A percentile compares a stretch with the other conserved stretches of the same genome.
Evolutionary conservation across 2,329 filamentous ascomycete genomes (phyloP).

Genomic region (Colletotrichum sp.): DNA sequence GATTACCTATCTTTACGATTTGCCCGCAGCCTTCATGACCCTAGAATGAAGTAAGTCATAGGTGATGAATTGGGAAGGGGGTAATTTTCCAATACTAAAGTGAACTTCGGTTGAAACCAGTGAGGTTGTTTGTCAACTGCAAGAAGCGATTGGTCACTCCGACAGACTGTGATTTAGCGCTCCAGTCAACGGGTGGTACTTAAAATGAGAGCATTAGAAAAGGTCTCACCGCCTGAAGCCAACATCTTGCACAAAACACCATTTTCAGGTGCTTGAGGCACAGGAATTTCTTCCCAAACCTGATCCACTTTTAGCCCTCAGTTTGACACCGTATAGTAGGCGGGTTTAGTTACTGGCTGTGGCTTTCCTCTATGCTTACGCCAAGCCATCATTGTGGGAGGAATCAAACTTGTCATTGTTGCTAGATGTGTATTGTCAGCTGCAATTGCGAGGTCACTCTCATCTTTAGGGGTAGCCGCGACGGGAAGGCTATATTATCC

Average conservation of each 20-base stretch:
- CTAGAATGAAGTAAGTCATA: neutral
- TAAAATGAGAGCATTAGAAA: neutral
- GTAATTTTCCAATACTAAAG: slow-evolving; percentile 17
- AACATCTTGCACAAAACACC: slow-evolving; percentile 36
- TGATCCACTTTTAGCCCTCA: neutral
- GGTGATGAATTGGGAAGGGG: neutral
- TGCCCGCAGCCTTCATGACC: slow-evolving; percentile 30
- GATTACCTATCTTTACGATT: slow-evolving; percentile 25
- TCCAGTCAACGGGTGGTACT: neutral
- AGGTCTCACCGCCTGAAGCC: slow-evolving; percentile 31
- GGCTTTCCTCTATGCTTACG: slow-evolving; percentile 35
- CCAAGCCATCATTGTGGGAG: slow-evolving; percentile 38
- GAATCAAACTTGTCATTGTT: slow-evolving; percentile 17
- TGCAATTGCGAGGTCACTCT: neutral
- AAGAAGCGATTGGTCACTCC: slow-evolving; percentile 35
- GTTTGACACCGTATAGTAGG: neutral
- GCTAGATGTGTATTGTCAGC: neutral
- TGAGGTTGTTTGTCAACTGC: slow-evolving; percentile 29
- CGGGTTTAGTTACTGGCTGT: slow-evolving; percentile 22
- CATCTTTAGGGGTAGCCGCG: neutral
- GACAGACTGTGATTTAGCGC: slow-evolving; percentile 27
- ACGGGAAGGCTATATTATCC: neutral
- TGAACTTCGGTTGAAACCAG: slow-evolving; percentile 33
- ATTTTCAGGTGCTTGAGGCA: slow-evolving; percentile 27
- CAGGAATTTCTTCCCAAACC: slow-evolving; percentile 30